Evolutionary conservation across 2,329 filamentous ascomycete genomes (phyloP), one percentile per base, ranked within the genome.

Genomic region (Sphaerulina musiva): DNA sequence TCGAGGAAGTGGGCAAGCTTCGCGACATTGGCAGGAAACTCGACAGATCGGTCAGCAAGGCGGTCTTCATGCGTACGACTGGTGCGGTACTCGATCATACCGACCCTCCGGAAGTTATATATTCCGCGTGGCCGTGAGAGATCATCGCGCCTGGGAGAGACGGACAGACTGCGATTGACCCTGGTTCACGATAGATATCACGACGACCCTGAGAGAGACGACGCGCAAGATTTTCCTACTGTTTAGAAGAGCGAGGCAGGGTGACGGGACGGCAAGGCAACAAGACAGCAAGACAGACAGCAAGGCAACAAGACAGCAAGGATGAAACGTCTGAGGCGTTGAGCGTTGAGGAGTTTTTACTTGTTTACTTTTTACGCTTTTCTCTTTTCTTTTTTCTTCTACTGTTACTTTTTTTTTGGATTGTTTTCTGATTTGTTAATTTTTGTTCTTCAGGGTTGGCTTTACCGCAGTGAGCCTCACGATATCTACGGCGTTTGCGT

Each of bases 1-100:
- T 70, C 45, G 43, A 61, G 41, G 53, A 65, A 49, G 56, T 53
- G 6, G 62, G 59, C 3, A 52, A 62, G 17, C 31, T 69, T 20
- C 36, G 60, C 6, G 59, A 56, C 4, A 55, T 70, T 31, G 69
- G 66, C 6, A 60, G 57, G 38, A 71, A 70, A 60, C 47, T 62
- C n/a, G 59, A 58, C 12, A 60, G 62, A 43, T 54, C 52, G 2
- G 57, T 67, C 17, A 59, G 56, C 42, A 50, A 64, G 39, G 62
- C 61, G 6, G 60, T 64, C 29, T 67, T 67, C 46, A 44, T 62
- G 53, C 65, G 61, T 43, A 52, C 56, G 34, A 68, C 64, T 1
- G 64, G 64, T 23, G 52, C 53, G 1, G 39, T 44, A 10, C 53
- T 64, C 12, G 56, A 62, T 34, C 58, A 58, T 36, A 56, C 53